These are phyloP conservation scores for Dendrobium huoshanense DNA, from an alignment of 106 monocot species.

Conservation along the genomic window DNA sequence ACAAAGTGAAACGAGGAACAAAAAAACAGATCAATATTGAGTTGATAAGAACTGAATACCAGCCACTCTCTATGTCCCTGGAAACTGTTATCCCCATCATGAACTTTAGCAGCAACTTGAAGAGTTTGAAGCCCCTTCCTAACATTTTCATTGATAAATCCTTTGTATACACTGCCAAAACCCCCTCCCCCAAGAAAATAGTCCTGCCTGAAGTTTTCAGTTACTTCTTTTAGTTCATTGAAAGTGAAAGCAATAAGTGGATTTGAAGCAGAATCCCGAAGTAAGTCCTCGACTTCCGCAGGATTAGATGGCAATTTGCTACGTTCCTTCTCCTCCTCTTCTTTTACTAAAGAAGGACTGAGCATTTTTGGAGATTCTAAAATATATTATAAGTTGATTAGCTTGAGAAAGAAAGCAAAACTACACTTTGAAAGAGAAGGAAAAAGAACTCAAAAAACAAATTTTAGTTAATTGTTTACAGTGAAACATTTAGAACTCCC, in stretches of 20 bases:
- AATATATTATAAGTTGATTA: too few relatives aligned
- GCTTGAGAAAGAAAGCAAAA: too few relatives aligned
- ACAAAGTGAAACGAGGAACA: background rate
- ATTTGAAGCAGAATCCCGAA: conserved; percentile 8
- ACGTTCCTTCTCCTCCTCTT: conserved; percentile 2
- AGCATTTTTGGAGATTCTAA: conserved; percentile 16
- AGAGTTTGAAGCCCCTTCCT: background rate
- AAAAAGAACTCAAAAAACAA: too few relatives aligned
- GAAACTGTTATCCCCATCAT: conserved; percentile 13
- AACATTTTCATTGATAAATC: conserved; percentile 17
- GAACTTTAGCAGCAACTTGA: conserved; percentile 23
- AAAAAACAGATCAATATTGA: background rate
- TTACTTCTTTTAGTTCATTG: conserved; percentile 27
- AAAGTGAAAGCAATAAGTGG: conserved; percentile 27
- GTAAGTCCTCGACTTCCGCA: conserved; percentile 28
- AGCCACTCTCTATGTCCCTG: conserved; percentile 32
- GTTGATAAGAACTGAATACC: background rate
- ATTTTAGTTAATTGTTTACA: too few relatives aligned
- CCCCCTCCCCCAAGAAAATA: conserved; percentile 41
- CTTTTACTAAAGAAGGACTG: conserved; percentile 3
- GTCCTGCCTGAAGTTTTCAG: conserved; percentile 32
- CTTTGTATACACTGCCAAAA: conserved; percentile 42
- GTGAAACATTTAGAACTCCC: too few relatives aligned
- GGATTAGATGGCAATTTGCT: conserved; percentile 24
- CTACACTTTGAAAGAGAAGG: too few relatives aligned